These are phyloP conservation scores for Blepharisma undulans DNA, from an alignment of 169 alveolate genomes.

Conservation along the genomic window DNA sequence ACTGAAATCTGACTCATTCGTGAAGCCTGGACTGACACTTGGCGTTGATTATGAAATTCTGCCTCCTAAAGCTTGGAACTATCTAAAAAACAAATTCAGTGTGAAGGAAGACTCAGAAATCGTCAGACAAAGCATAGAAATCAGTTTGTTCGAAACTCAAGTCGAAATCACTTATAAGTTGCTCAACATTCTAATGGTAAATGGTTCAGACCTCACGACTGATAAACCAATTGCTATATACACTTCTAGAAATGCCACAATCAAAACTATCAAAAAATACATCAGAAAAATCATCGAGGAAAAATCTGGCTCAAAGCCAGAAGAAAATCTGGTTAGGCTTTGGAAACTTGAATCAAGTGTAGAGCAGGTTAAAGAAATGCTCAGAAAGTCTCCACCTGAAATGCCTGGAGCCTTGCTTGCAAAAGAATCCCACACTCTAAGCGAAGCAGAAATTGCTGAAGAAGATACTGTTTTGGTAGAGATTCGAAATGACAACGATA, in stretches of 20 bases:
- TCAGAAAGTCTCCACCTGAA: neutral
- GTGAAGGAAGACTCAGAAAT: neutral
- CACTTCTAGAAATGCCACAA: neutral
- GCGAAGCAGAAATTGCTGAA: conserved; percentile 12
- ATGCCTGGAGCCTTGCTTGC: neutral
- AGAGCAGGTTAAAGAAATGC: neutral
- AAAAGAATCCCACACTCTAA: neutral
- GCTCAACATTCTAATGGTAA: neutral
- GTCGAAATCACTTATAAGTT: neutral
- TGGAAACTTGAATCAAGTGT: neutral
- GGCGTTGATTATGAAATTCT: conserved; percentile 9
- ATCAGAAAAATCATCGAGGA: neutral
- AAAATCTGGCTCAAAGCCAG: neutral
- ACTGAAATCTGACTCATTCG: neutral
- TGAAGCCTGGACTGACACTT: neutral
- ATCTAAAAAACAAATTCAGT: neutral
- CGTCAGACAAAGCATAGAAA: neutral
- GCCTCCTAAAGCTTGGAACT: conserved; percentile 34
- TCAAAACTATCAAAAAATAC: neutral
- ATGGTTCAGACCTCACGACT: neutral
- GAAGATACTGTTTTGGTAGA: neutral
- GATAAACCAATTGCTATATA: neutral
- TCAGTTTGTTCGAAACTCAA: neutral
- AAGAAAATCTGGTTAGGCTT: neutral
- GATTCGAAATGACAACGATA: neutral